Base-by-base conservation (phyloP, 352 stramenopile genomes). In the Phytophthora podocarpi region DNA sequence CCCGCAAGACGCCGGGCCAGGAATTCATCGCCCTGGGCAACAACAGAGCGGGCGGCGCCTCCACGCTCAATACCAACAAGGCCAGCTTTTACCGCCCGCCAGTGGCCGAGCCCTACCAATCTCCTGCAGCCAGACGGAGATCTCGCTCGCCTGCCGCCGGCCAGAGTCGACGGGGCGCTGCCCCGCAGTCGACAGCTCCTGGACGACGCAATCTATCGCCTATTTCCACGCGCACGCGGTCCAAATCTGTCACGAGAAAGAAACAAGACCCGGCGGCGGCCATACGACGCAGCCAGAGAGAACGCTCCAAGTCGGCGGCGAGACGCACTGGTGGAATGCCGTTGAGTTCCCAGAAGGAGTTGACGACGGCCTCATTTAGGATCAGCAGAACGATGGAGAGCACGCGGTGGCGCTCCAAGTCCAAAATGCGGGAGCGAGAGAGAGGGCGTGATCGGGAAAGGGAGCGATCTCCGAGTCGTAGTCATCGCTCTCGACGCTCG, bases 11-110 rank as follows among this genome's bases (percentile, higher is more conserved):
- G 5, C 53, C 63, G 21, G 57, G 64, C 9, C 73, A 86, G 37
- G 53, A 87, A 36, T 79, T 90, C 28, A 72, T 88, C 31, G 45
- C 76, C 11, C 55, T 92, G 2, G 83, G 83, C 9, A 73, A 68
- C 32, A 67, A 72, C 16, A 41, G 52, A 36, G 31, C 36, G 4
- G 27, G 48, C 9, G 54, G 48, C 12, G 43, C 42, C 0, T 65
- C 39, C 13, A 83, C 55, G 20, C 43, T 58, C 24, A 80, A 78
- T 43, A 72, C 60, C 2, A 80, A 82, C 58, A 82, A 77, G 50
- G 63, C 62, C 27, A 75, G 53, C 15, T 80, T 67, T 36, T 67
- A 76, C 36, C 49, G 58, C 5, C 50, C 58, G 18, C 49, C 41
- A 8, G 35, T 27, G 31, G 26, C 59, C 0, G 60, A 67, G 34